phyloP scores from a whole-genome alignment of 495 filamentous ascomycete genomes.

The Cudoniella acicularis region DNA sequence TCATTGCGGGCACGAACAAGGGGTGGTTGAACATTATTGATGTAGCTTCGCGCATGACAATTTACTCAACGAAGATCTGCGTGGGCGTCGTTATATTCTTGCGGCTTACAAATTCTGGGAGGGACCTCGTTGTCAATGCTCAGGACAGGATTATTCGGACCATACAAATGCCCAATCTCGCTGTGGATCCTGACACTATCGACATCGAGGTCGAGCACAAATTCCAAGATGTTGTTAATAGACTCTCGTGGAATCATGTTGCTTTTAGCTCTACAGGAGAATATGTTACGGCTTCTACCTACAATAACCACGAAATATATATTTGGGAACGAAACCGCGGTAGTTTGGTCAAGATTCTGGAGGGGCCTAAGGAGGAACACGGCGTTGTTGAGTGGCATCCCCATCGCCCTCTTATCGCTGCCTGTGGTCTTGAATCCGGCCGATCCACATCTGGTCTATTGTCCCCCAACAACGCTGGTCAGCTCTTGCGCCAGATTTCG shows the following conservation, averaged over 20 bases:
- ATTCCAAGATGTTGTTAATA: constrained; percentile 96
- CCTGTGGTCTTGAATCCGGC: constrained; percentile 84
- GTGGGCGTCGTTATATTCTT: constrained; percentile 85
- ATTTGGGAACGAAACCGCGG: constrained; percentile 95
- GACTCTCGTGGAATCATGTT: constrained; percentile 91
- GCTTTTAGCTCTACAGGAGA: constrained; percentile 90
- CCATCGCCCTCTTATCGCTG: constrained; percentile 78
- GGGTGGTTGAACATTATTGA: constrained; percentile 91
- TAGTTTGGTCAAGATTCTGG: constrained; percentile 92
- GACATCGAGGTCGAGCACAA: constrained; percentile 93
- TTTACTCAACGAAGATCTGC: constrained; percentile 83
- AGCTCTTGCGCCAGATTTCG: constrained; percentile 93
- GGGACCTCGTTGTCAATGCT: constrained; percentile 82
- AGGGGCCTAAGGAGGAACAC: constrained; percentile 91
- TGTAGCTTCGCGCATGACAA: constrained; percentile 65
- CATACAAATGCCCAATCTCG: constrained; percentile 57
- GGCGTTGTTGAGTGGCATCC: constrained; percentile 98
- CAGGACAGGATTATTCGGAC: constrained; percentile 91
- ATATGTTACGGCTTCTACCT: constrained; percentile 88
- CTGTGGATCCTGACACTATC: constrained; percentile 62
- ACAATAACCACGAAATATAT: constrained; percentile 96
- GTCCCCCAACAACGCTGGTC: constrained; percentile 93
- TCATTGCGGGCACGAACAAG: constrained; percentile 88
- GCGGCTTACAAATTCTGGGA: constrained; percentile 76
- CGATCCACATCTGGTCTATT: constrained; percentile 90